Percentiles rank a stretch among this genome's conserved stretches.
phyloP scores from a whole-genome alignment of 1,284 basidiomycete species.

The Tilletia walkeri region DNA sequence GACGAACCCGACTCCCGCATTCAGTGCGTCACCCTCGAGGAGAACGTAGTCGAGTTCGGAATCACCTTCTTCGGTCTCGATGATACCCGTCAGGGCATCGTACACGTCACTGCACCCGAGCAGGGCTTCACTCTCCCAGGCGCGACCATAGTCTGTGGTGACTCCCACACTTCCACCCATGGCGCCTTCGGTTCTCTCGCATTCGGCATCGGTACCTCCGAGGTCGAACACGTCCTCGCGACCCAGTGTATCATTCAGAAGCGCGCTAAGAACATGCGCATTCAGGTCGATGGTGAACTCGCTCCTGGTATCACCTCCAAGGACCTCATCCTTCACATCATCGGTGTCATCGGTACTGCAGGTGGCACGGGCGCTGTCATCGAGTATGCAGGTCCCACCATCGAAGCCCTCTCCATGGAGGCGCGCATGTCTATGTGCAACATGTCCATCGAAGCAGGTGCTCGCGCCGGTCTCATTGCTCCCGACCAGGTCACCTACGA shows the following conservation, averaged over 20 bases:
- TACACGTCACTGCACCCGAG: conserved; percentile 54
- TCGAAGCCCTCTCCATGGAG: conserved; percentile 50
- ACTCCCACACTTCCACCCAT: conserved; percentile 55
- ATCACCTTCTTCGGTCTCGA: conserved; percentile 54
- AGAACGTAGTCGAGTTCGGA: conserved; percentile 53
- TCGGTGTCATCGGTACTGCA: conserved; percentile 54
- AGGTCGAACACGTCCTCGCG: conserved; percentile 54
- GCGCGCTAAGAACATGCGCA: conserved; percentile 53
- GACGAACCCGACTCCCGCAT: conserved; percentile 50
- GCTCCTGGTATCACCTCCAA: conserved; percentile 52
- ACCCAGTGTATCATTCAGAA: conserved; percentile 54
- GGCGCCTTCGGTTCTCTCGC: conserved; percentile 54
- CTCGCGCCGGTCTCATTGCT: conserved; percentile 54
- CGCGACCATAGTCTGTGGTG: conserved; percentile 53
- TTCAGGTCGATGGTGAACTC: conserved; percentile 52
- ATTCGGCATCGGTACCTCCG: conserved; percentile 54
- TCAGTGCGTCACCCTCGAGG: conserved; percentile 53
- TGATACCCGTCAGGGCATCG: conserved; percentile 54
- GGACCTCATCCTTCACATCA: conserved; percentile 53
- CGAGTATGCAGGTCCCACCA: conserved; percentile 51
- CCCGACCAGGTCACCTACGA: conserved; percentile 53
- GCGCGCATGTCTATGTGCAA: conserved; percentile 55
- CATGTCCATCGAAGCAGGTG: conserved; percentile 55
- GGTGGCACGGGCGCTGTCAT: conserved; percentile 53
- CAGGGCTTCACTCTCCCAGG: conserved; percentile 54